Evolutionary conservation across 345 rosid species (phyloP).

Genomic region (Salix viminalis): DNA sequence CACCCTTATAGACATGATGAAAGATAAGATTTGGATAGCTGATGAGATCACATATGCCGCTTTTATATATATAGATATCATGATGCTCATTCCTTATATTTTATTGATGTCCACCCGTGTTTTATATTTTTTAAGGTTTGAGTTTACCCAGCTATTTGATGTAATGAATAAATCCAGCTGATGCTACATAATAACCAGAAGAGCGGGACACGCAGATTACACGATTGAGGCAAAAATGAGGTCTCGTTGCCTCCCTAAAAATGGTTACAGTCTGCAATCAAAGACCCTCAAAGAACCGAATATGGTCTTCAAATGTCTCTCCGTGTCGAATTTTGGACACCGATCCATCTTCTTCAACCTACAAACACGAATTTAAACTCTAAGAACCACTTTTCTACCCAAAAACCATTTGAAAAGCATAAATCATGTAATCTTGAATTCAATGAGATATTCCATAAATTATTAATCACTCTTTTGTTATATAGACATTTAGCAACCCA

Average conservation of each 20-base stretch:
- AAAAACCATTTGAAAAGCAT: neutral
- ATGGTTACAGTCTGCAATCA: conserved; percentile 20
- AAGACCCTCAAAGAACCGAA: conserved; percentile 71
- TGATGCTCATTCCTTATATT: too few species aligned
- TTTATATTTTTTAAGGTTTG: too few species aligned
- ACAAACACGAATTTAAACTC: conserved; percentile 3
- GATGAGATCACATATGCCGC: too few species aligned
- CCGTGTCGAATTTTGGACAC: conserved; percentile 74
- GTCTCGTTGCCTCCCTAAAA: neutral
- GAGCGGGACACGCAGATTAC: neutral
- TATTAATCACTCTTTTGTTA: neutral
- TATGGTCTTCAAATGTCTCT: conserved; percentile 81
- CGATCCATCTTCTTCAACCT: conserved; percentile 88
- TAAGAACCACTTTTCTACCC: neutral
- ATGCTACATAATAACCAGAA: neutral
- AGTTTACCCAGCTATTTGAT: too few species aligned
- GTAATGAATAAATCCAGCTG: too few species aligned
- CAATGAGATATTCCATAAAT: neutral
- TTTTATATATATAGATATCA: too few species aligned
- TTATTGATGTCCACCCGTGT: too few species aligned
- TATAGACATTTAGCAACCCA: neutral
- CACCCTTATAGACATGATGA: too few species aligned
- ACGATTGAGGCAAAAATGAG: neutral
- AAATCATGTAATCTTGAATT: neutral
- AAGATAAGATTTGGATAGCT: too few species aligned